Evolutionary conservation across 2,329 filamentous ascomycete genomes (phyloP), one percentile per base, ranked within the genome.

Genomic region (Xylaria sp.): DNA sequence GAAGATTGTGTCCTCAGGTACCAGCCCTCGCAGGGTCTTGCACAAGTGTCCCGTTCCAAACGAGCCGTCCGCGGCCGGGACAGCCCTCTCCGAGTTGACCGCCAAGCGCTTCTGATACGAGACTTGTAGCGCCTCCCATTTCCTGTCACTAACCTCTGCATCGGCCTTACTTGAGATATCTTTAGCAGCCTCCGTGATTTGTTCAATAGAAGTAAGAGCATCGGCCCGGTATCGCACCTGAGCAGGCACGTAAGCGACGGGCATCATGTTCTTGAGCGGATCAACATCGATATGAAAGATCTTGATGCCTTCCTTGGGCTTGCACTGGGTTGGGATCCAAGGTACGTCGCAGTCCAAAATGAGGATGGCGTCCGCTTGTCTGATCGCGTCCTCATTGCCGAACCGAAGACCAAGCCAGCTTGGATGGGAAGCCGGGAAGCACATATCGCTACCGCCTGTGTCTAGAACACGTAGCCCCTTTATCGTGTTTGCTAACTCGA

Each of bases 331-430:
- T n/a, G 89, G 88, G 57, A 97, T 93, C 92, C 93, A 97, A 0
- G 93, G 93, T 0, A 97, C 92, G 72, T 97, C 93, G 66, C 92
- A 96, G 75, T 97, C 90, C 23, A 96, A 73, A 2, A 97, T 89
- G 1, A 97, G 68, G 61, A 97, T 96, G 10, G 92, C 85, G 73
- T 97, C 94, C 0, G 93, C 92, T 0, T 86, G 86, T 60, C 82
- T 84, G 72, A 97, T 91, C 41, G 83, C 81, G 1, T 91, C 86
- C 53, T 96, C 90, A 2, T 85, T 82, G 3, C 92, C 92, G 69
- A 88, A 96, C 43, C 87, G 83, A 53, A 95, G 75, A 2, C 93
- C 89, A 11, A 92, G 73, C 79, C 85, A 91, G 0, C 78, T 86
- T 1, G 83, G 86, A 68, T 93, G 90, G 55, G 89, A 81, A 0